Evolutionary conservation across 768 basidiomycete species (phyloP).

Genomic region (Collybiopsis luxurians): DNA sequence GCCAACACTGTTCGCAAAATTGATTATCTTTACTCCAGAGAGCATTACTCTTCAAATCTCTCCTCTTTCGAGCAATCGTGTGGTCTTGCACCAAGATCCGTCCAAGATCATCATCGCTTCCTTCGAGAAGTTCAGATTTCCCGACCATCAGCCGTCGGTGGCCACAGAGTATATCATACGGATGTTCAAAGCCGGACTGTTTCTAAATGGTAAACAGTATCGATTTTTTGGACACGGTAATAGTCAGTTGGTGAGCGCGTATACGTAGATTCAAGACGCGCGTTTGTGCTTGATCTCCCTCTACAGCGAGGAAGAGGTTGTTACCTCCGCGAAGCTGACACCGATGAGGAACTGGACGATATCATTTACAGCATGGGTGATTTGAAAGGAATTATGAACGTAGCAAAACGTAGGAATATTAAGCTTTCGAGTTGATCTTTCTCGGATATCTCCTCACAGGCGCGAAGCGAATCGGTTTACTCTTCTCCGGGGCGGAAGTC

Average conservation of each 20-base stretch:
- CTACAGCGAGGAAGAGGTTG: conserved; percentile 62
- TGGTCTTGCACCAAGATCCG: conserved; percentile 55
- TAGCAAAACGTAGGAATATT: conserved; percentile 49
- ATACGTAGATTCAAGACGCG: too few relatives aligned
- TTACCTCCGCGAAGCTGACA: conserved; percentile 53
- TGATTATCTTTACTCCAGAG: conserved; percentile 48
- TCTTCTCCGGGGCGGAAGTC: conserved; percentile 63
- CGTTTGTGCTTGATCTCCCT: too few relatives aligned
- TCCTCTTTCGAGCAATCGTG: conserved; percentile 54
- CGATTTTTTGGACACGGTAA: conserved; percentile 73
- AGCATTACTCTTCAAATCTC: conserved; percentile 49
- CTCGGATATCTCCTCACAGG: conserved; percentile 32
- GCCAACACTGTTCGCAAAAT: conserved; percentile 34
- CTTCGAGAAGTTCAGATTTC: conserved; percentile 53
- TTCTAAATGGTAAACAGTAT: conserved; percentile 57
- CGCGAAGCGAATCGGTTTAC: conserved; percentile 65
- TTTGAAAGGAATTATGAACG: conserved; percentile 58
- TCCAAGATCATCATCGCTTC: conserved; percentile 55
- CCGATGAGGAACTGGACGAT: conserved; percentile 55
- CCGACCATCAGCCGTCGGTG: conserved; percentile 44
- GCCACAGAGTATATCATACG: conserved; percentile 55
- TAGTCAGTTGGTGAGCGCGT: conserved; percentile 62
- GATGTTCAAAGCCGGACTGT: conserved; percentile 52
- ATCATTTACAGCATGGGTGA: conserved; percentile 58
- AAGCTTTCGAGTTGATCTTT: background rate